Evolutionary conservation across 495 filamentous ascomycete species (phyloP), one percentile per base, ranked within the genome.

Genomic region (Aspergillus panamensis): DNA sequence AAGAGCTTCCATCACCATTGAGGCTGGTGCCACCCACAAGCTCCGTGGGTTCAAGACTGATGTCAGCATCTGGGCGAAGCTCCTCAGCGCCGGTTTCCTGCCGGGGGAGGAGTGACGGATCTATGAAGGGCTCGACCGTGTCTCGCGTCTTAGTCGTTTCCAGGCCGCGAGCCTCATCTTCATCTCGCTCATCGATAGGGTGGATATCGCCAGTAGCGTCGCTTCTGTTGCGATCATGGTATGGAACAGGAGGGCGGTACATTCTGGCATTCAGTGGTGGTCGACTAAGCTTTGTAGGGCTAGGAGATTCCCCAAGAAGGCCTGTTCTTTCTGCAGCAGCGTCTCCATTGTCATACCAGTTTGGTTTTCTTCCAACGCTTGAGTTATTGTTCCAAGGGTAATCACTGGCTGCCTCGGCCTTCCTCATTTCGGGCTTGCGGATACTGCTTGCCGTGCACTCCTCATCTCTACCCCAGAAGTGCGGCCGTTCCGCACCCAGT

Each of bases 161-260:
- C 13, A 58, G 30, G 25, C 55, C 37, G 32, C 68, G 58, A 6
- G 68, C 72, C 33, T 78, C 78, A 31, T 82, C 84, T 50, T 92
- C 89, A 40, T 96, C 91, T 6, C 74, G 77, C 69, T 91, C 87
- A n/a, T 84, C 77, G 66, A 90, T 89, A 5, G 83, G 80, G 58
- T 85, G 82, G 17, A 87, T 87, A 39, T 75, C 69, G 19, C 82
- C 79, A 31, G 76, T 72, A 6, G 70, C 71, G 21, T 78, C 75
- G 29, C 74, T 73, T 43, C 73, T 72, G 32, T 77, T 71, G 40
- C 66, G 72, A 25, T 83, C 82, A 35, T 79, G 75, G 60, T 77
- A 77, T 14, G 59, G 58, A n/a, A 51, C 57, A 0, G 69, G 62
- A 2, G 62, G 63, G 35, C 70, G 64, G 25, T 69, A 69, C 10